phyloP scores from a whole-genome alignment of 768 basidiomycete species.

The Mycena maculata region DNA sequence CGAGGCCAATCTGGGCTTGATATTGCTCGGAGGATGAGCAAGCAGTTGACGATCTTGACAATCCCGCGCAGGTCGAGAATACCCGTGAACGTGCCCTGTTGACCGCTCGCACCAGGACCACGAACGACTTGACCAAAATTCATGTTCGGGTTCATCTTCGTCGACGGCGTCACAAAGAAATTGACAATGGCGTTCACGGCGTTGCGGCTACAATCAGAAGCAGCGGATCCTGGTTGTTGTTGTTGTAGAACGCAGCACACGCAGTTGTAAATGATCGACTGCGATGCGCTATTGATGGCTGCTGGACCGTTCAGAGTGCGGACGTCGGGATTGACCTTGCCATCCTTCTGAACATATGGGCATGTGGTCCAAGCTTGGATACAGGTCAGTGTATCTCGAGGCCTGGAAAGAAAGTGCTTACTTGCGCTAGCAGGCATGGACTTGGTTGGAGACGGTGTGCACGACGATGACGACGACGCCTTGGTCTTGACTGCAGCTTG shows the following conservation, averaged over 20 bases:
- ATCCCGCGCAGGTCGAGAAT: constrained; percentile 64
- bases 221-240: constrained; percentile 38
- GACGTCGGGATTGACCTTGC: constrained; percentile 67
- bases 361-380: constrained; percentile 52
- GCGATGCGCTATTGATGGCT: constrained; percentile 54
- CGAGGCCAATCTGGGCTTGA: constrained; percentile 56
- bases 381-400: constrained; percentile 4
- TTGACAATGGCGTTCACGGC: constrained; percentile 52
- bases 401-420: constrained; percentile 41
- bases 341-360: constrained; percentile 62
- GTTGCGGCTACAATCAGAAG: constrained; percentile 47
- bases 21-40: constrained; percentile 53
- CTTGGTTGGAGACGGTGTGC: constrained; percentile 63
- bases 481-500: constrained; percentile 48
- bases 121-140: constrained; percentile 67
- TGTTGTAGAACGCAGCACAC: constrained; percentile 50
- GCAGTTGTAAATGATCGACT: constrained; percentile 59
- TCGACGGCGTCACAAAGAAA: constrained; percentile 58
- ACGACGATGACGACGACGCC: constrained; percentile 49
- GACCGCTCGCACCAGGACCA: constrained; percentile 57
- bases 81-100: constrained; percentile 63
- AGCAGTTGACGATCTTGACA: constrained; percentile 60
- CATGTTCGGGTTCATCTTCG: constrained; percentile 65
- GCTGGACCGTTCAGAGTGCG: constrained; percentile 55
- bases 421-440: constrained; percentile 62